A percentile compares a stretch with the other conserved stretches of the same genome.
These are phyloP conservation scores for Apiospora sp. DNA, from an alignment of 2,329 filamentous ascomycete genomes.

Conservation along the genomic window DNA sequence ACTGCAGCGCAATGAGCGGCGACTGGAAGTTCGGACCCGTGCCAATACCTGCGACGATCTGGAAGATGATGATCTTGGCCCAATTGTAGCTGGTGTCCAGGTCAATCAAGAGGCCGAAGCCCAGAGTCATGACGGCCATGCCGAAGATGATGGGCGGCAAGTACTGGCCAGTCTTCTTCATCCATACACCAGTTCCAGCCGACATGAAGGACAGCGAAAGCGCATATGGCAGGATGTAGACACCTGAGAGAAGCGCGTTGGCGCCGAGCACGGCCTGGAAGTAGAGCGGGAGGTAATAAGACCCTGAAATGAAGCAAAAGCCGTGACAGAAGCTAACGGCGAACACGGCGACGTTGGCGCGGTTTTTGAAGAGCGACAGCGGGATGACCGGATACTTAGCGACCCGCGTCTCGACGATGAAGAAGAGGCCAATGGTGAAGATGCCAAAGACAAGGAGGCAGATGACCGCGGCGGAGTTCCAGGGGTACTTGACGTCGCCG, in stretches of 20 bases:
- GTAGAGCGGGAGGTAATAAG: slow-evolving; percentile 85
- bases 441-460: slow-evolving; percentile 80
- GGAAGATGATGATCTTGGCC: slow-evolving; percentile 65
- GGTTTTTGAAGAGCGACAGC: slow-evolving; percentile 70
- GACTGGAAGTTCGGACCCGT: slow-evolving; percentile 75
- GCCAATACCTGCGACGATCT: slow-evolving; percentile 70
- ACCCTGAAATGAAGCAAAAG: slow-evolving; percentile 77
- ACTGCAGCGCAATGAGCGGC: slow-evolving; percentile 73
- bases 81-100: slow-evolving; percentile 64
- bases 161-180: slow-evolving; percentile 72
- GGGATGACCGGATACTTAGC: slow-evolving; percentile 84
- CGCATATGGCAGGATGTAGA: slow-evolving; percentile 76
- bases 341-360: slow-evolving; percentile 72
- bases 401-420: slow-evolving; percentile 75
- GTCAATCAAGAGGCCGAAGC: slow-evolving; percentile 70
- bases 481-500: slow-evolving; percentile 78
- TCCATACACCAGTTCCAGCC: slow-evolving; percentile 61
- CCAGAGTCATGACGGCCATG: slow-evolving; percentile 66
- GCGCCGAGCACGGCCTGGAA: slow-evolving; percentile 73
- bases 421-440: slow-evolving; percentile 69
- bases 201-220: slow-evolving; percentile 72
- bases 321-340: slow-evolving; percentile 76
- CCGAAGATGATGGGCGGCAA: slow-evolving; percentile 66
- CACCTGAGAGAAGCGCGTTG: slow-evolving; percentile 69
- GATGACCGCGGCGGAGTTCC: slow-evolving; percentile 77